Evolutionary conservation across 2,329 filamentous ascomycete genomes (phyloP), one percentile per base, ranked within the genome.

Genomic region (Fusarium pseudonygamai): DNA sequence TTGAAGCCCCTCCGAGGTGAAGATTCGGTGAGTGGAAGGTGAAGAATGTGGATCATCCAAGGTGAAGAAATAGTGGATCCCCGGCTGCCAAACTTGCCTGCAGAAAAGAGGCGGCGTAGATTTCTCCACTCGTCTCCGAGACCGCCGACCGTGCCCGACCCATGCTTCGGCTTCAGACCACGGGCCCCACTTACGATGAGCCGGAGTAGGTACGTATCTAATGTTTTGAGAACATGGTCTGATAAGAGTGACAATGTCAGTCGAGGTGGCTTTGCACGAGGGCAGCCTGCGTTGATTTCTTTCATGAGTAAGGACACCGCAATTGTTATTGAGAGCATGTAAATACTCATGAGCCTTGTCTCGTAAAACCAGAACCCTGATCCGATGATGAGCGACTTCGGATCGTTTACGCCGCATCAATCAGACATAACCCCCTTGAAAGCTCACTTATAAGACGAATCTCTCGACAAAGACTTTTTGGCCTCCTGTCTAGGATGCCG

Each of bases 1-100:
- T 79, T 75, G 77, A 72, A 75, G 78, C 79, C 79, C 79, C 78
- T 79, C 79, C 76, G 57, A 76, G 73, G 66, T 75, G 72, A 70
- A 60, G 60, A 49, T 36, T 61, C 58, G 71, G 67, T 73, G 55
- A 73, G 65, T 52, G 11, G 28, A 7, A 69, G 72, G 71, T 74
- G 71, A 73, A 72, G 46, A 47, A 47, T 43, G 22, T 42, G 66
- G 66, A n/a, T n/a, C 26, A 0, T 22, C 5, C 9, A 20, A 18
- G 47, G 59, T 64, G 59, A 49, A n/a, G 13, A 24, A 14, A 3
- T 4, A 11, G 34, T 57, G 53, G 66, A 30, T 9, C 45, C 26
- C 22, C 28, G 24, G 52, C 52, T 39, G 64, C n/a, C 50, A 66
- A 39, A 50, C 45, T 46, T 39, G 50, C 47, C 37, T 59, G 55